Evolutionary conservation across 805 yeast genomes (phyloP).

Genomic region (Ogataea degrootiae): DNA sequence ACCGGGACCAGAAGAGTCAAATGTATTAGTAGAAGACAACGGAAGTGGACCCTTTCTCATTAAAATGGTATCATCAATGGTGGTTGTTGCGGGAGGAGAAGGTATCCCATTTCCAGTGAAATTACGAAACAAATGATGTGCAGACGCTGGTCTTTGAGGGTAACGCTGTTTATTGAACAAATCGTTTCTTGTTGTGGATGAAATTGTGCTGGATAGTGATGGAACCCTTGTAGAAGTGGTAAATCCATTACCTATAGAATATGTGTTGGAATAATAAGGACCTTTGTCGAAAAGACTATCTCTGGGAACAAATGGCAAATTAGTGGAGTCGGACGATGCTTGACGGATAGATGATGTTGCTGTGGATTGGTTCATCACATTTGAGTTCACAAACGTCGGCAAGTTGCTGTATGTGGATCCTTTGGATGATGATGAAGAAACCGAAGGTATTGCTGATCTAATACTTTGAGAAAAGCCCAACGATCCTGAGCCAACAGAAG

Average conservation of each 20-base stretch:
- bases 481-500: not conserved
- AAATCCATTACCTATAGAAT: not conserved
- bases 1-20: slow-evolving; percentile 10
- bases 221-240: slow-evolving; percentile 11
- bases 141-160: not conserved
- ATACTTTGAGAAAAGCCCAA: not conserved
- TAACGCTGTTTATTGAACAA: not conserved
- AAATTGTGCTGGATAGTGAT: slow-evolving; percentile 2
- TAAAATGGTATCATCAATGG: not conserved
- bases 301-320: slow-evolving; percentile 16
- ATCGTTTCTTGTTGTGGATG: not conserved
- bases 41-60: not conserved
- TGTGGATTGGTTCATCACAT: slow-evolving; percentile 3
- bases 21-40: not conserved
- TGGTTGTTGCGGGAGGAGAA: not conserved
- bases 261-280: not conserved
- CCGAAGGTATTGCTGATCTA: slow-evolving; percentile 7
- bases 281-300: slow-evolving; percentile 9
- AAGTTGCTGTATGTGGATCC: slow-evolving; percentile 14
- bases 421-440: slow-evolving; percentile 8
- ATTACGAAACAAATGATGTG: not conserved
- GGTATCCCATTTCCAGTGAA: not conserved
- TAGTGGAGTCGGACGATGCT: slow-evolving; percentile 8
- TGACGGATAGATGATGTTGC: slow-evolving; percentile 7
- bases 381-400: slow-evolving; percentile 13